Conservation (phyloP, 1,284 basidiomycete species). For the Irpex sp. region DNA sequence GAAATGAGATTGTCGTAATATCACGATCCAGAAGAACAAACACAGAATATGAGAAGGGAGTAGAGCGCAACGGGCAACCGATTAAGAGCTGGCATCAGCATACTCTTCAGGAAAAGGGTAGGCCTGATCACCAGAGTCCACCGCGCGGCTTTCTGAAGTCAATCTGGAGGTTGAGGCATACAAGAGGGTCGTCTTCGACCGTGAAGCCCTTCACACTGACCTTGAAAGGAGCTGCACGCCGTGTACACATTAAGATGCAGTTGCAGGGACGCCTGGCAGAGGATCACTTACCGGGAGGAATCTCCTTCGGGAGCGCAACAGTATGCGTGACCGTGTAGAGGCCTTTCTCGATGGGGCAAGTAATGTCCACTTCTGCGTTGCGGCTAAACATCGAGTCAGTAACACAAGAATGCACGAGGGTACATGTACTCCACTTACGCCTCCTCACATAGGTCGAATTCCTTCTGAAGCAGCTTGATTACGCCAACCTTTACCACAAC, state of each 20-base stretch:
- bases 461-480: slow-evolving; percentile 79
- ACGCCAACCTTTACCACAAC: slow-evolving; percentile 87
- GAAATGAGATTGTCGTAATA: not conserved
- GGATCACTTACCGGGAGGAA: slow-evolving; percentile 69
- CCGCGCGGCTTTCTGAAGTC: slow-evolving; percentile 48
- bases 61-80: no score
- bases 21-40: not conserved
- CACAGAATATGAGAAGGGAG: no score
- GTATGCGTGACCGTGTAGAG: slow-evolving; percentile 72
- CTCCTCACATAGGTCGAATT: slow-evolving; percentile 88
- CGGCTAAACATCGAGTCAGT: slow-evolving; percentile 37
- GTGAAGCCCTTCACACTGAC: slow-evolving; percentile 76
- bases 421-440: slow-evolving; percentile 58
- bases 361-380: slow-evolving; percentile 65
- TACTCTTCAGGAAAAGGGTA: no score
- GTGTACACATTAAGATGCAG: not conserved
- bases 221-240: slow-evolving; percentile 74
- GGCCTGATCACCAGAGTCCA: not conserved
- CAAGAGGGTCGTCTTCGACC: slow-evolving; percentile 71
- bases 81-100: no score
- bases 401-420: not conserved
- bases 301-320: slow-evolving; percentile 83
- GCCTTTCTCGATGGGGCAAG: slow-evolving; percentile 78
- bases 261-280: not conserved
- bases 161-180: slow-evolving; percentile 79